These are phyloP conservation scores for Naganishia antarctica DNA, from an alignment of 768 basidiomycete species.

Conservation along the genomic window DNA sequence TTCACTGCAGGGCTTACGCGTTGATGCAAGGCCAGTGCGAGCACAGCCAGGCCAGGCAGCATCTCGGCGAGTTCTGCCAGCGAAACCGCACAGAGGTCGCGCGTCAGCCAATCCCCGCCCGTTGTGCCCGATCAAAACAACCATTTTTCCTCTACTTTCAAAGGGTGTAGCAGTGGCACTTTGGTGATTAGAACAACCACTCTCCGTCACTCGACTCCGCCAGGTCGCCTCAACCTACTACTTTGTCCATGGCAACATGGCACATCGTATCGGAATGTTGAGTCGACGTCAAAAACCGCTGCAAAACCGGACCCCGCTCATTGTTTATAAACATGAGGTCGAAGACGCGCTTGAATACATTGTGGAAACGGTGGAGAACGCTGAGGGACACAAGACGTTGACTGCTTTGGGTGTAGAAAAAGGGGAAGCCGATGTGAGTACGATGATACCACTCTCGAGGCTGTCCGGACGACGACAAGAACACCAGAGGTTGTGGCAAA, in stretches of 20 bases:
- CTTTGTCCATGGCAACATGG: constrained; percentile 23
- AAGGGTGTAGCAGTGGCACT: neutral
- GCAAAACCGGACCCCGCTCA: constrained; percentile 22
- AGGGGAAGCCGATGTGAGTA: constrained; percentile 86
- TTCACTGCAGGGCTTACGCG: constrained; percentile 14
- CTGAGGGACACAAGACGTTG: constrained; percentile 74
- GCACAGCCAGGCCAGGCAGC: neutral
- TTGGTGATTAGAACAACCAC: neutral
- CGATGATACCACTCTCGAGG: constrained; percentile 23
- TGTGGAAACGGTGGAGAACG: constrained; percentile 57
- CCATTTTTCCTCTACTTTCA: constrained; percentile 3
- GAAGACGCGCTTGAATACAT: constrained; percentile 26
- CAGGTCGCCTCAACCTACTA: constrained; percentile 22
- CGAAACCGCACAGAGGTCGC: neutral
- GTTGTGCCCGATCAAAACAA: constrained; percentile 22
- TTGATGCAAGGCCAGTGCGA: neutral
- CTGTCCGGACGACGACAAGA: constrained; percentile 19
- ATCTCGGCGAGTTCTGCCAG: neutral
- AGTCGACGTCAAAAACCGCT: constrained; percentile 24
- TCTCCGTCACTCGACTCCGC: constrained; percentile 11
- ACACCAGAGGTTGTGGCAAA: constrained; percentile 41
- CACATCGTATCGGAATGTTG: constrained; percentile 23
- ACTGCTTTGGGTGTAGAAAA: constrained; percentile 82
- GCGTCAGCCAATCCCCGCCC: constrained; percentile 11
- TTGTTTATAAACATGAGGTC: constrained; percentile 23